These are phyloP conservation scores for Pseudogymnoascus sp. DNA, from an alignment of 2,329 filamentous ascomycete genomes.

Conservation along the genomic window DNA sequence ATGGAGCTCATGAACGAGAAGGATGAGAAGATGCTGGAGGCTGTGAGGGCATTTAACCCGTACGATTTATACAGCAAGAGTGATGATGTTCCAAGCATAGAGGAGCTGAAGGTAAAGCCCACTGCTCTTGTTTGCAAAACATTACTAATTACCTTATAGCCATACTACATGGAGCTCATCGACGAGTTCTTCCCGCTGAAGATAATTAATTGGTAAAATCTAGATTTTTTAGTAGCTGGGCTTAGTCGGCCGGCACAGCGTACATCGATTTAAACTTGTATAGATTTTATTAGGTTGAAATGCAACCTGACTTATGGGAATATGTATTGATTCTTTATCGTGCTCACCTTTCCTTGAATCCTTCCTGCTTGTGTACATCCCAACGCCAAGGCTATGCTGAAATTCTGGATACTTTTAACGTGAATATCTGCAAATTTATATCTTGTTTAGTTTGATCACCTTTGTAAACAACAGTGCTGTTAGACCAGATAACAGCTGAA, in stretches of 20 bases:
- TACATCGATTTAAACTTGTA: neutral
- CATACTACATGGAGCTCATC: constrained; percentile 67
- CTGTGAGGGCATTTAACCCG: constrained; percentile 77
- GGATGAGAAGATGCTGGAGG: constrained; percentile 75
- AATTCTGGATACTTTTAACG: neutral
- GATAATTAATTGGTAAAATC: constrained; percentile 59
- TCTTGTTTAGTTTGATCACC: neutral
- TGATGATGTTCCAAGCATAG: constrained; percentile 64
- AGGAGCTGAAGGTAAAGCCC: constrained; percentile 54
- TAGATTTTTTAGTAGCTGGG: neutral
- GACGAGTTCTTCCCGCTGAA: constrained; percentile 65
- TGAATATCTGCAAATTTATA: neutral
- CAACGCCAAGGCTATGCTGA: neutral
- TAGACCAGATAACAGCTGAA: neutral
- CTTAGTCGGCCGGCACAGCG: neutral
- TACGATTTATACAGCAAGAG: constrained; percentile 89
- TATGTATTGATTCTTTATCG: neutral
- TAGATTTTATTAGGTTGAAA: neutral
- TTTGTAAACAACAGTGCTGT: neutral
- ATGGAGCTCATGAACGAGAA: constrained; percentile 71
- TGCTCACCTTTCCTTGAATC: neutral
- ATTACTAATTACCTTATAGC: constrained; percentile 33
- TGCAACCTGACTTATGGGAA: neutral
- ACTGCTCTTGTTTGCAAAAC: neutral
- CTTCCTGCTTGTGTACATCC: neutral